Evolutionary conservation across 805 yeast species (phyloP), one percentile per base, ranked within the genome.

Genomic region (Pichia cabralensis): DNA sequence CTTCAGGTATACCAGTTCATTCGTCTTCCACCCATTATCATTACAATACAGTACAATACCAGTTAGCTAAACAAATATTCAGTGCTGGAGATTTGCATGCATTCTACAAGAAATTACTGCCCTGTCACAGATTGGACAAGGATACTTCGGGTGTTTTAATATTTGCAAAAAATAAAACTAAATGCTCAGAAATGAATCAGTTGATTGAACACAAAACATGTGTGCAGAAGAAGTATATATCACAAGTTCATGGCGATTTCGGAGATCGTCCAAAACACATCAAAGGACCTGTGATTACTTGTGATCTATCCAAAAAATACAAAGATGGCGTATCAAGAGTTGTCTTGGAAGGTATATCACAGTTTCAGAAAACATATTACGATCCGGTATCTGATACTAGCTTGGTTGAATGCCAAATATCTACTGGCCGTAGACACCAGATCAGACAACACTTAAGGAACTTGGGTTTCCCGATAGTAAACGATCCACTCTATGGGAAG

Each of bases 1-100:
- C 76, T 0, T 53, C 63, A 1, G 78, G 77, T 0, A 52, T 70
- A 2, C 75, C 77, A 1, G 69, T 73, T 1, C 78, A 71, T 43
- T 74, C 78, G 1, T 58, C 69, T 0, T 65, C 68, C 7, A 62
- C 26, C 26, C 24, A 55, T 26, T 69, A 63, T 43, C 40, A 49
- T 22, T 56, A 58, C 42, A 71, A 71, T 47, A 53, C 68, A 1
- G 41, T 71, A 15, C 55, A 61, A 8, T 71, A 66, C 45, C 59
- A 69, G 3, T 28, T 69, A 22, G 54, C 61, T 31, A 26, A 15
- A 22, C 21, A 12, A 6, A n/a, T n/a, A 7, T 27, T n/a, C 9
- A 20, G 31, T 15, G 24, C 22, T 28, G 19, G 25, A 33, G 7
- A 20, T 21, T 22, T 11, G 24, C 7, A 20, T 6, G 28, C 25